Base-by-base conservation (phyloP, 805 yeast species). In the Pachysolen tannophilus region DNA sequence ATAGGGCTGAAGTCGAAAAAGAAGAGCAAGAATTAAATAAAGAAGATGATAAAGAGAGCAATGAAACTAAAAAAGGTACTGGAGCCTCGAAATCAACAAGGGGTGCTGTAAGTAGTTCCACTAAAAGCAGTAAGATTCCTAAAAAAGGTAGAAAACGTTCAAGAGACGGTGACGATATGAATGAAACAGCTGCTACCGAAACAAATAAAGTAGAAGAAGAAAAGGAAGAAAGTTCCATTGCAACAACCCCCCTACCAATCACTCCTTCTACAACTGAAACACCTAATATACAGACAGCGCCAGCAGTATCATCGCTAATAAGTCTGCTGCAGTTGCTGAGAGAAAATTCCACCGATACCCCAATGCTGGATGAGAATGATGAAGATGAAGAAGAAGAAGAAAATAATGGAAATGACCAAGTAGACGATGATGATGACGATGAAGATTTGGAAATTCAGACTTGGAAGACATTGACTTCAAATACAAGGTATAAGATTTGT, bases 391-490 rank as follows among this genome's bases (percentile, higher is more conserved):
- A 63, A 6, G 56, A 66, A 0, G 62, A 58, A 20, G 64, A 60
- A 16, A 67, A 64, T 32, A 68, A 40, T 10, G 43, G 46, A 9
- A 38, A 37, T 11, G 39, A 35, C 3, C 35, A 38, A 7, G 55
- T 49, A 6, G 55, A 49, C 10, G 58, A 53, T 9, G 60, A 56
- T 10, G 61, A 64, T 18, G 82, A 75, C 35, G 80, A 75, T 33
- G 83, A 77, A 37, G 95, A 84, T 49, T 67, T 82, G 24, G 95
- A 87, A 47, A 58, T 78, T 30, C 81, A 81, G 35, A 75, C 84
- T 1, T 88, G 97, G 97, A 80, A 82, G 46, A 72, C 73, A n/a
- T 57, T 79, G 26, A 86, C 92, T 0, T 82, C 95, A 0, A 80
- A 80, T 41, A 71, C 82, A 0, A 62, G 96, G 38, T 85, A 90